Percentiles rank a stretch among this genome's conserved stretches.
phyloP scores from a whole-genome alignment of 306 rosid genomes.

The Abrus pulchellus region DNA sequence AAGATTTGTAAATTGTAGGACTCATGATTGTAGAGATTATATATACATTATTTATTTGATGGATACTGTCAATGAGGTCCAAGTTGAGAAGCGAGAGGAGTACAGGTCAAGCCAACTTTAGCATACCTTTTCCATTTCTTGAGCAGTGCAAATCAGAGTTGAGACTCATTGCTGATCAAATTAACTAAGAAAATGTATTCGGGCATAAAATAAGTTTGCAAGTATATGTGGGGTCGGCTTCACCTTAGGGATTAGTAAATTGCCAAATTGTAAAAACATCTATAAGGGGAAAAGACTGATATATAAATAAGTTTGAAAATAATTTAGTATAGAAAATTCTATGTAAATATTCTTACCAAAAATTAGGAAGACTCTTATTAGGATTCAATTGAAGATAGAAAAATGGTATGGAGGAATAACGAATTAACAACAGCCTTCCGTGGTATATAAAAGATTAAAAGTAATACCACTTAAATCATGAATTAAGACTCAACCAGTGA shows the following conservation, averaged over 20 bases:
- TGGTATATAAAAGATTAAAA: neutral
- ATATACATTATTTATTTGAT: conserved; percentile 28
- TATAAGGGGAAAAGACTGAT: too few relatives aligned
- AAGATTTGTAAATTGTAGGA: neutral
- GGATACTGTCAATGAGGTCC: conserved; percentile 26
- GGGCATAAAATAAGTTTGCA: neutral
- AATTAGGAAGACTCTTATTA: neutral
- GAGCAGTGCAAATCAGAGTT: conserved; percentile 65
- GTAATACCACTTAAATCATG: neutral
- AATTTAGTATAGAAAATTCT: neutral
- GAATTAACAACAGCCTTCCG: neutral
- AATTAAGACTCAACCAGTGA: neutral
- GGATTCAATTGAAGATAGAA: neutral
- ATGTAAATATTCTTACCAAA: neutral
- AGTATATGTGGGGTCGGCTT: conserved; percentile 25
- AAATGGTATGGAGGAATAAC: neutral
- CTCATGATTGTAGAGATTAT: conserved; percentile 26
- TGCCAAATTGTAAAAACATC: conserved; percentile 20
- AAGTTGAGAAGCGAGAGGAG: conserved; percentile 7
- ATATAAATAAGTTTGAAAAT: neutral
- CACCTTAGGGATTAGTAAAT: conserved; percentile 23
- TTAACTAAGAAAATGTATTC: conserved; percentile 3
- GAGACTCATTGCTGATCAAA: neutral
- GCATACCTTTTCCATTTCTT: conserved; percentile 47
- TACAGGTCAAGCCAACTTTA: conserved; percentile 37